Evolutionary conservation across 192 early-diverging fungal species (phyloP).

Genomic region (Rhizoclosmatium globosum): DNA sequence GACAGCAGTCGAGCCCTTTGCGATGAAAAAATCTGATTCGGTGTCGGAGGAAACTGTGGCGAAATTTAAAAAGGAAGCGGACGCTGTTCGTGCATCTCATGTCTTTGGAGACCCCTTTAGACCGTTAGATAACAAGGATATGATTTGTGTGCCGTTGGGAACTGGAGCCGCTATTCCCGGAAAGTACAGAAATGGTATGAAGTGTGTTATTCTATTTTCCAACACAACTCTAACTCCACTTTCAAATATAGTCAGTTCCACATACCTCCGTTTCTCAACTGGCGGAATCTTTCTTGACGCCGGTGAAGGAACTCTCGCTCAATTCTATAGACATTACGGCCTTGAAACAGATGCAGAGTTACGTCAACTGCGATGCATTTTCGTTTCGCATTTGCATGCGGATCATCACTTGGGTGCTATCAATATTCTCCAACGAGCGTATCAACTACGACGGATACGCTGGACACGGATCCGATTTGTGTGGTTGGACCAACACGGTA

Average conservation of each 20-base stretch:
- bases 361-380: constrained; percentile 70
- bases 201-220: background rate
- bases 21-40: background rate
- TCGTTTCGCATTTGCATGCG: constrained; percentile 96
- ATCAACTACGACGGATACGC: constrained; percentile 1
- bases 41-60: background rate
- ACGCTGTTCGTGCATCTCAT: background rate
- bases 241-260: constrained; percentile 91
- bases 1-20: constrained; percentile 19
- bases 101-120: constrained; percentile 8
- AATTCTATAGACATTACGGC: constrained; percentile 80
- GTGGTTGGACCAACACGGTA: constrained; percentile 69
- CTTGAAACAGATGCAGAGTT: constrained; percentile 46
- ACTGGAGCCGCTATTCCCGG: constrained; percentile 91
- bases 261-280: constrained; percentile 72
- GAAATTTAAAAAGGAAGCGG: constrained; percentile 3
- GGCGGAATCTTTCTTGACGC: constrained; percentile 84
- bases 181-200: constrained; percentile 86
- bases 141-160: constrained; percentile 78
- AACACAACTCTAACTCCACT: too few species aligned
- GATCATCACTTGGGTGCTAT: constrained; percentile 95
- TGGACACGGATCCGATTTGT: background rate
- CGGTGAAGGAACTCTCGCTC: constrained; percentile 89
- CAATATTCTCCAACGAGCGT: constrained; percentile 61
- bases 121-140: constrained; percentile 24